phyloP scores from a whole-genome alignment of 1,284 basidiomycete species.

The Puccinia horiana region DNA sequence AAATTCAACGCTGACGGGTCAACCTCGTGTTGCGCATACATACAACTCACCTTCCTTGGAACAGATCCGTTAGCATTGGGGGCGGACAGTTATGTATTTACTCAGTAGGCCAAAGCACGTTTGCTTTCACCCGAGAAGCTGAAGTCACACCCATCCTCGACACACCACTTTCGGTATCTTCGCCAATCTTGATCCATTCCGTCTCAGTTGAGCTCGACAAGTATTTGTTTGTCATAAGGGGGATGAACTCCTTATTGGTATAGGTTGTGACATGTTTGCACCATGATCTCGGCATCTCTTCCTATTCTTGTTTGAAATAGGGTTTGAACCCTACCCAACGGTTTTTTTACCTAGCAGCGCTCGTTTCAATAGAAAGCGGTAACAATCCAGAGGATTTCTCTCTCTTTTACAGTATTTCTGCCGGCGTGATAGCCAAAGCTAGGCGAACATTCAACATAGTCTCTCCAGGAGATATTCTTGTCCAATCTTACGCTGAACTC shows the following conservation, averaged over 20 bases:
- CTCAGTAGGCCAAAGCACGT: background rate
- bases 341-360: background rate
- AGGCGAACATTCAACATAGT: slow-evolving; percentile 30
- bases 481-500: slow-evolving; percentile 10
- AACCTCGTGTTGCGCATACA: slow-evolving; percentile 19
- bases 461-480: background rate
- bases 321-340: slow-evolving; percentile 15
- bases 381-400: slow-evolving; percentile 18
- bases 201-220: background rate
- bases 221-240: slow-evolving; percentile 18
- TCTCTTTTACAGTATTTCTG: slow-evolving; percentile 14
- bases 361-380: slow-evolving; percentile 19
- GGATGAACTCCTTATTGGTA: slow-evolving; percentile 11
- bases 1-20: background rate
- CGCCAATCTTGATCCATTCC: slow-evolving; percentile 18
- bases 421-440: slow-evolving; percentile 13
- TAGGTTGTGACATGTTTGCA: slow-evolving; percentile 18
- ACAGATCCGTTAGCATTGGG: slow-evolving; percentile 11
- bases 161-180: slow-evolving; percentile 21
- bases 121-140: background rate
- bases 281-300: background rate
- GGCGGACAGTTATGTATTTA: background rate
- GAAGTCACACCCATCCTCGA: background rate
- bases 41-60: background rate
- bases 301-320: slow-evolving; percentile 15